These are phyloP conservation scores for Thielaviopsis musarum DNA, from an alignment of 2,329 filamentous ascomycete species.

Conservation along the genomic window DNA sequence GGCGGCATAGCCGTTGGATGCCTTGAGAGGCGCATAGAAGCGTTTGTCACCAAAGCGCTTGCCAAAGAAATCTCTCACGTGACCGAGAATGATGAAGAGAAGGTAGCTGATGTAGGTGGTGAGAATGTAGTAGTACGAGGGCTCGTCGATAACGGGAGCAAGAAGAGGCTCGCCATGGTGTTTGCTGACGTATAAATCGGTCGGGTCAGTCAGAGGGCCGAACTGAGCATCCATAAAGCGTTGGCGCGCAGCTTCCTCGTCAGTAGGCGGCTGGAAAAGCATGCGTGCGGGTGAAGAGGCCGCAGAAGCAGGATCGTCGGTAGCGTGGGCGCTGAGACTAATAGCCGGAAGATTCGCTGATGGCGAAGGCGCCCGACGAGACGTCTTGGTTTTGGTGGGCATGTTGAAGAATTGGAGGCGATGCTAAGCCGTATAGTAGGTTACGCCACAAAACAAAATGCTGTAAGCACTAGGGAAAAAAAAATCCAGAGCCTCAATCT, in stretches of 20 bases:
- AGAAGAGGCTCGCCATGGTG: constrained; percentile 68
- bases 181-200: constrained; percentile 77
- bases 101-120: constrained; percentile 98
- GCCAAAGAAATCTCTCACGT: constrained; percentile 93
- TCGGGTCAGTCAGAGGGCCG: constrained; percentile 62
- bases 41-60: constrained; percentile 81
- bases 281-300: constrained; percentile 39
- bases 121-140: constrained; percentile 89
- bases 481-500: no score
- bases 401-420: background rate
- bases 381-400: constrained; percentile 1
- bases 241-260: constrained; percentile 62
- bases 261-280: constrained; percentile 74
- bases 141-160: constrained; percentile 81
- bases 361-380: constrained; percentile 7
- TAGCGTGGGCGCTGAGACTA: constrained; percentile 7
- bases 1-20: constrained; percentile 78
- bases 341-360: constrained; percentile 9
- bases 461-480: no score
- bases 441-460: no score
- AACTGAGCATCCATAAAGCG: constrained; percentile 79
- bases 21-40: constrained; percentile 63
- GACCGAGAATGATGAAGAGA: constrained; percentile 85
- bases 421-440: no score
- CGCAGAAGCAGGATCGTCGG: constrained; percentile 5